Conservation (phyloP, 768 basidiomycete species). For the Leccinum olivaceopallidum region DNA sequence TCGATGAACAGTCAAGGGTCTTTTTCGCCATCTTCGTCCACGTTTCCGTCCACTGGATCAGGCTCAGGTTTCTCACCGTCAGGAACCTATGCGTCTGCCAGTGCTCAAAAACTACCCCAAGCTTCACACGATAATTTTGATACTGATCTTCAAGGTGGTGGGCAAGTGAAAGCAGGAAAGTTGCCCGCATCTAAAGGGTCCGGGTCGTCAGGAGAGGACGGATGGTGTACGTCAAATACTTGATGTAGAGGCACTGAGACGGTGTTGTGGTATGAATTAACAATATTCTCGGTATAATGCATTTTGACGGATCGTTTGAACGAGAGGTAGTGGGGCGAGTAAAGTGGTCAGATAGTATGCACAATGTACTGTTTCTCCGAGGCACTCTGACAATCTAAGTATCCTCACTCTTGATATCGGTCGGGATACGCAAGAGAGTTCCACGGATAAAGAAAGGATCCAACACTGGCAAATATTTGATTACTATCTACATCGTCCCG, state of each 20-base stretch:
- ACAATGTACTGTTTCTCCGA: background rate
- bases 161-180: constrained; percentile 13
- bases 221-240: constrained; percentile 13
- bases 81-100: constrained; percentile 15
- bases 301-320: background rate
- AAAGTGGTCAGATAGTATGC: background rate
- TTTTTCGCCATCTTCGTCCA: constrained; percentile 19
- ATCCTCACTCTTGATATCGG: too few relatives aligned
- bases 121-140: constrained; percentile 10
- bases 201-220: constrained; percentile 14
- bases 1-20: constrained; percentile 19
- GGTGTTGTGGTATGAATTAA: background rate
- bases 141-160: constrained; percentile 6
- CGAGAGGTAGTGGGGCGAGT: background rate
- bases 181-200: constrained; percentile 14
- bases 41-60: constrained; percentile 13
- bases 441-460: too few relatives aligned
- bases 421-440: too few relatives aligned
- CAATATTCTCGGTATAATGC: background rate
- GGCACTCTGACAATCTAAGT: background rate
- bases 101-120: constrained; percentile 11
- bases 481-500: too few relatives aligned
- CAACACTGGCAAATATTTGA: too few relatives aligned
- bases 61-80: constrained; percentile 13
- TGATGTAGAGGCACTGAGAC: constrained; percentile 3